Evolutionary conservation across 805 yeast species (phyloP), one percentile per base, ranked within the genome.

Genomic region (Osmozyma mogii): DNA sequence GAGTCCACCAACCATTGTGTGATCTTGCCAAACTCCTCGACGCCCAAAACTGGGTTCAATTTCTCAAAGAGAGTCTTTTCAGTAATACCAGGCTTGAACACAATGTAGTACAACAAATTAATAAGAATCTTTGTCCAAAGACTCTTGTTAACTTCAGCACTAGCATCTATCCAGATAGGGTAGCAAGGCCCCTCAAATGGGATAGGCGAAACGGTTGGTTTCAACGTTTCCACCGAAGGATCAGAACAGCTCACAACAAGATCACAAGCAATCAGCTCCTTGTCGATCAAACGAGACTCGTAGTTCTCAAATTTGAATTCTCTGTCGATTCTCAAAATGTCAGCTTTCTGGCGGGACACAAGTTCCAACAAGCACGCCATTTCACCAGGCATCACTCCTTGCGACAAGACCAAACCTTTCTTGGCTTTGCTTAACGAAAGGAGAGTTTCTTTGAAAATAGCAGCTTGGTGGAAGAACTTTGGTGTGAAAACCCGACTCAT

Each of bases 281-380:
- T 72, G 37, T 84, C 94, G 23, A 83, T 70, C 12, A 73, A 61
- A 37, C 95, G 68, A 1, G 95, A 81, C 22, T 79, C 80, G 48
- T 87, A 88, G 9, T 84, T 78, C 20, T 67, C 62, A 29, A 71
- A 63, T 10, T 58, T 64, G 34, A 72, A 64, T 7, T 67, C 54
- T 30, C 69, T 68, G 41, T 82, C 84, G 14, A 82, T 64, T 12
- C 52, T 47, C 8, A 39, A 34, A 14, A 50, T 24, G 7, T 35
- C 37, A 4, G 37, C 36, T 22, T 27, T 10, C 2, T 31, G 31
- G 5, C 57, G 49, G 3, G 76, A 68, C 11, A 79, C 41, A 19
- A 74, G 47, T 30, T 78, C 77, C 25, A 84, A 47, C 10, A 85
- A 47, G 2, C 75, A 54, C 10, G 80, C 75, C 61, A 83, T 73